phyloP scores from a whole-genome alignment of 805 yeast genomes.

The Diddensiella santjacobensis region DNA sequence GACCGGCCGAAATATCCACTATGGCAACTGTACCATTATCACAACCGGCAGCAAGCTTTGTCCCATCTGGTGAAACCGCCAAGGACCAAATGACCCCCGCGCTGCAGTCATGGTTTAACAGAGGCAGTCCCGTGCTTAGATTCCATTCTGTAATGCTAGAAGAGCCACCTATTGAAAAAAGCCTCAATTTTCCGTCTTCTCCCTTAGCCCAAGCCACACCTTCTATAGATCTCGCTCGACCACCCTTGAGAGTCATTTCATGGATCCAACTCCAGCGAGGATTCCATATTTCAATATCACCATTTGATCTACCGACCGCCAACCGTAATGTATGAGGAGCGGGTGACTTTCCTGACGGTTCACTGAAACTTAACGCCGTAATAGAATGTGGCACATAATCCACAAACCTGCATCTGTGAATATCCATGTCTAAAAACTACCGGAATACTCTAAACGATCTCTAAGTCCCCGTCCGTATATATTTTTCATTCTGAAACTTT shows the following conservation, averaged over 20 bases:
- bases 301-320: slow-evolving; percentile 91
- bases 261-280: slow-evolving; percentile 65
- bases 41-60: slow-evolving; percentile 81
- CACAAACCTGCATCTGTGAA: slow-evolving; percentile 89
- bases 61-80: slow-evolving; percentile 56
- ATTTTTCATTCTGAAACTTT: too few species aligned
- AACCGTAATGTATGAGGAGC: slow-evolving; percentile 54
- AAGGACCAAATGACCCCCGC: slow-evolving; percentile 94
- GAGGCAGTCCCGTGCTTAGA: slow-evolving; percentile 64
- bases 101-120: slow-evolving; percentile 77
- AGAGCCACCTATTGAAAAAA: slow-evolving; percentile 93
- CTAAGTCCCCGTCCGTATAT: too few species aligned
- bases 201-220: slow-evolving; percentile 75
- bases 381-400: slow-evolving; percentile 83
- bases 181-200: slow-evolving; percentile 52
- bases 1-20: slow-evolving; percentile 80
- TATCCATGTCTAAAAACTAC: slow-evolving; percentile 58
- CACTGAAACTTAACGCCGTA: slow-evolving; percentile 77
- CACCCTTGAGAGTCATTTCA: slow-evolving; percentile 69
- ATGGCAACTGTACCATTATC: slow-evolving; percentile 90
- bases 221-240: slow-evolving; percentile 80
- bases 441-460: too few species aligned
- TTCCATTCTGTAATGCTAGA: slow-evolving; percentile 93
- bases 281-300: slow-evolving; percentile 95
- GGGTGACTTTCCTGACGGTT: slow-evolving; percentile 39